Percentiles rank a stretch among this genome's conserved stretches.
phyloP scores from a whole-genome alignment of 2,329 filamentous ascomycete species.

The Biscogniauxia sp. region DNA sequence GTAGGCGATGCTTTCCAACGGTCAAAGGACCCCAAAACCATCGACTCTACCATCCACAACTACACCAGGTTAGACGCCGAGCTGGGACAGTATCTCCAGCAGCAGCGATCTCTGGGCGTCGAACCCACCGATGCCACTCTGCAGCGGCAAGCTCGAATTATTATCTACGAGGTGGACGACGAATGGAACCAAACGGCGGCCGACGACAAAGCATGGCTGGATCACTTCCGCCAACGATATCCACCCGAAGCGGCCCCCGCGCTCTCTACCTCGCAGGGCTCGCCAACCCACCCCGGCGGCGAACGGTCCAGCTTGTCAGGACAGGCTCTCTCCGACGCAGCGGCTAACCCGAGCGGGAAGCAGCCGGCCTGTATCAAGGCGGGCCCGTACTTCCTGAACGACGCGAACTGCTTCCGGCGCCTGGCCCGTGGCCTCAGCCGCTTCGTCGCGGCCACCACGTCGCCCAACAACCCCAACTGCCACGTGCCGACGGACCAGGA shows the following conservation, averaged over 20 bases:
- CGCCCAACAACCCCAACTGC: constrained; percentile 57
- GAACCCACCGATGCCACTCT: constrained; percentile 54
- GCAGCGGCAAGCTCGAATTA: constrained; percentile 56
- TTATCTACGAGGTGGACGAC: constrained; percentile 62
- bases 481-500: constrained; percentile 61
- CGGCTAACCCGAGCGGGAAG: constrained; percentile 4
- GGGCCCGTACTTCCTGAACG: constrained; percentile 51
- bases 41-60: constrained; percentile 60
- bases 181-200: constrained; percentile 63
- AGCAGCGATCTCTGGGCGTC: constrained; percentile 43
- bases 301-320: neutral
- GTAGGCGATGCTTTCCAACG: constrained; percentile 47
- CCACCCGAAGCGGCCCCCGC: constrained; percentile 23
- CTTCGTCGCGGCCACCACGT: constrained; percentile 53
- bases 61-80: constrained; percentile 56
- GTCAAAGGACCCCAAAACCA: constrained; percentile 52
- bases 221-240: constrained; percentile 51
- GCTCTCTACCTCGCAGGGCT: constrained; percentile 17
- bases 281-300: constrained; percentile 3
- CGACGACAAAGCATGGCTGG: constrained; percentile 54
- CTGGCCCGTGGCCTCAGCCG: constrained; percentile 52
- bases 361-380: constrained; percentile 22
- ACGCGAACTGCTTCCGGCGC: constrained; percentile 59
- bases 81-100: constrained; percentile 50
- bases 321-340: neutral